These are phyloP conservation scores for Phytophthora tubulina DNA, from an alignment of 352 stramenopile genomes.

Conservation along the genomic window DNA sequence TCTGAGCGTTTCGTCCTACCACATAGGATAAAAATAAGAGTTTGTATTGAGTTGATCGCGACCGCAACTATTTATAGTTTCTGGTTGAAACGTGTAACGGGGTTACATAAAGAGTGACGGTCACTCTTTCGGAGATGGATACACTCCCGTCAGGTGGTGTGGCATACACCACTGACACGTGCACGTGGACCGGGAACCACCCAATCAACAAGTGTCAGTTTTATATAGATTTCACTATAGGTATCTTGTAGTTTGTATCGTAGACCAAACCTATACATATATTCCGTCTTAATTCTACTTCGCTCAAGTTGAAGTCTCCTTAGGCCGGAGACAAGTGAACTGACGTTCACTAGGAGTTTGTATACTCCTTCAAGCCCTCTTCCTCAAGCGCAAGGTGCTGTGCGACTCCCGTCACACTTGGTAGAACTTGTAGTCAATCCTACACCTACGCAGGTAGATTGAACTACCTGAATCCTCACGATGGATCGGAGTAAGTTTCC, in stretches of 20 bases:
- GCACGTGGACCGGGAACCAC: too few relatives aligned
- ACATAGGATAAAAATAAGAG: too few relatives aligned
- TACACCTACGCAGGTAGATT: neutral
- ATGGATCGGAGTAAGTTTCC: neutral
- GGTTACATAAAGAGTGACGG: too few relatives aligned
- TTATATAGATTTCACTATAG: too few relatives aligned
- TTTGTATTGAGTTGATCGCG: too few relatives aligned
- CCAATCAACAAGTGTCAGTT: too few relatives aligned
- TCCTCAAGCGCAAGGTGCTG: neutral
- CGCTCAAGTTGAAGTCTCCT: neutral
- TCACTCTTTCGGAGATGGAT: too few relatives aligned
- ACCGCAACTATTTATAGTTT: too few relatives aligned
- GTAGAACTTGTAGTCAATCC: neutral
- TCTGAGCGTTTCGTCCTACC: too few relatives aligned
- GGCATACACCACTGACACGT: too few relatives aligned
- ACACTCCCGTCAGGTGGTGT: too few relatives aligned
- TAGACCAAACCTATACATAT: neutral
- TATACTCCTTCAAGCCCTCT: neutral
- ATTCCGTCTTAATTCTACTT: neutral
- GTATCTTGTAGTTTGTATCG: neutral
- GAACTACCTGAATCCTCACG: neutral
- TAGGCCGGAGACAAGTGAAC: neutral
- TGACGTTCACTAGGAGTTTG: conserved; percentile 4
- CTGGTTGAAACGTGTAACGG: too few relatives aligned
- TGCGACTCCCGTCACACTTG: neutral